Evolutionary conservation across 2,329 filamentous ascomycete genomes (phyloP), one percentile per base, ranked within the genome.

Genomic region (Phialophora macrospora): DNA sequence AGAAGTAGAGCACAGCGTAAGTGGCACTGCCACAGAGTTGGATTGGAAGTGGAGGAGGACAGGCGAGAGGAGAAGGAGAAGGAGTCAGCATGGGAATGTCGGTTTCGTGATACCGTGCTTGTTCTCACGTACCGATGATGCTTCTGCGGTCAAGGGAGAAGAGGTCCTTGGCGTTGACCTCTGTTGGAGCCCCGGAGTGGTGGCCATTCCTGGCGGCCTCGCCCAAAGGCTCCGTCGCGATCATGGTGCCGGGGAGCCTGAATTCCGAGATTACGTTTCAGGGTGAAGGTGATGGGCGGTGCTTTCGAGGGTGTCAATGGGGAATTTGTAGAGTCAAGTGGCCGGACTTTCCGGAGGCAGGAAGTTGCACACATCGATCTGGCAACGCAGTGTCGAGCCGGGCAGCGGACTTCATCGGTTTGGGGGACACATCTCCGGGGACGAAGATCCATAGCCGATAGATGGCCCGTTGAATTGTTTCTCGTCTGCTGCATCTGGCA

Each of bases 41-140:
- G 38, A 44, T n/a, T 44, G 14, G 14, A 44, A n/a, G 4, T 34
- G 32, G 32, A 34, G 32, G 11, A 11, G 30, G 30, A 32, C 28
- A 30, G 28, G 28, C n/a, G 28, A 30, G 28, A 24, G 24, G 24
- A 24, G 24, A 32, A 34, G 32, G 32, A 34, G 32, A 12, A 44
- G 14, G 5, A 44, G 38, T 17, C 38, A n/a, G 38, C 6, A 44
- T 44, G 38, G 38, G 14, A 1, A 38, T 17, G 17, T 44, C 17
- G 17, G 17, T n/a, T 24, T 59, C 14, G 22, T 2, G 46, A n/a
- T 38, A 9, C 24, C 7, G 41, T 26, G 3, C n/a, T 28, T 32
- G 57, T 26, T 57, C 14, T 22, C n/a, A 61, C 59, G 12, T 44
- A 61, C 59, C 59, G 8, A 61, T 52, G 14, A 61, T 61, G 12